Percentiles rank a stretch among this genome's conserved stretches.
These are phyloP conservation scores for Colletotrichum paranaense DNA, from an alignment of 2,329 filamentous ascomycete species.

Conservation along the genomic window DNA sequence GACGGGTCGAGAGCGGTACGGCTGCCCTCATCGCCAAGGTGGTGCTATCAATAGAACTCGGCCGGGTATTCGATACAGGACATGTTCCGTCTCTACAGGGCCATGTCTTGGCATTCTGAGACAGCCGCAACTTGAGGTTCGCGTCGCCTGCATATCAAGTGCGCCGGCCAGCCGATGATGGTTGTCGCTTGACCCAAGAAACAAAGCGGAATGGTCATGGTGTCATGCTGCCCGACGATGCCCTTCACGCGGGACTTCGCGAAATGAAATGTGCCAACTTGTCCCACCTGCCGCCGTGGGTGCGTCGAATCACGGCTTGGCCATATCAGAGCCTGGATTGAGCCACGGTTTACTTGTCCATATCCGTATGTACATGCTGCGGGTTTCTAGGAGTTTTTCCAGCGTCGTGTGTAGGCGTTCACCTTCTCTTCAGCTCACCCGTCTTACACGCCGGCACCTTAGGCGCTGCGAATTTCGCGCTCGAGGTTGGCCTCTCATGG, in stretches of 20 bases:
- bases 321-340: background rate
- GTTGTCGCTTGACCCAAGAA: background rate
- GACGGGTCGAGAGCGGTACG: background rate
- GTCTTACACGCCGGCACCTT: too few relatives aligned
- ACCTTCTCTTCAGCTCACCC: too few relatives aligned
- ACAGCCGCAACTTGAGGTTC: slow-evolving; percentile 14
- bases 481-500: too few relatives aligned
- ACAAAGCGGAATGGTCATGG: background rate
- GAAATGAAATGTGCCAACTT: background rate
- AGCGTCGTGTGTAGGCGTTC: background rate
- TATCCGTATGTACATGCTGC: background rate
- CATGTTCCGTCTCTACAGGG: slow-evolving; percentile 42
- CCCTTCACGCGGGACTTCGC: background rate
- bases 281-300: background rate
- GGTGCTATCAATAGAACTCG: slow-evolving; percentile 32
- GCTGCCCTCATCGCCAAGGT: background rate
- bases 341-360: background rate
- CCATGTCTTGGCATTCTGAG: slow-evolving; percentile 32
- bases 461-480: too few relatives aligned
- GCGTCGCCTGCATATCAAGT: slow-evolving; percentile 21
- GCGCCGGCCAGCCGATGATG: background rate
- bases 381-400: background rate
- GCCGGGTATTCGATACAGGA: slow-evolving; percentile 47
- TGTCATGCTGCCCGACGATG: background rate
- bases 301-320: background rate